Evolutionary conservation across 768 basidiomycete species (phyloP).

Genomic region (button mushroom (Agaricus bisporus)): DNA sequence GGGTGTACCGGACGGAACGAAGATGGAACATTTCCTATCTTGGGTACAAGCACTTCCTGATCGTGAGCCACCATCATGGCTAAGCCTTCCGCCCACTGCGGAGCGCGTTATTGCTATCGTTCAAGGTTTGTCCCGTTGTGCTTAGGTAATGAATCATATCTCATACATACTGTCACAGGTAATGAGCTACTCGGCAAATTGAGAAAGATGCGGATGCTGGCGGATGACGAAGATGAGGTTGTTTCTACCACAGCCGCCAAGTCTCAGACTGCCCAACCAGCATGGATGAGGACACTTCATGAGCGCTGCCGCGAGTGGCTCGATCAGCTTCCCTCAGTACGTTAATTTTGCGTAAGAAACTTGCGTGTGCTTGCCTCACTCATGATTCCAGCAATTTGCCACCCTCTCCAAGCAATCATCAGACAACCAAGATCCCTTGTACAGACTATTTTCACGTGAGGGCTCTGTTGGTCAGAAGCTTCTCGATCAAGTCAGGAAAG

Average conservation of each 20-base stretch:
- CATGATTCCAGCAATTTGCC: constrained; percentile 47
- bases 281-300: constrained; percentile 88
- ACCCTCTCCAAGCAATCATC: constrained; percentile 56
- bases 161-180: constrained; percentile 36
- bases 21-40: constrained; percentile 81
- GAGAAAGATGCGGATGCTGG: constrained; percentile 86
- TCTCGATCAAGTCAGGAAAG: constrained; percentile 71
- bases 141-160: not conserved
- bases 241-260: constrained; percentile 47
- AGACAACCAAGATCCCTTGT: constrained; percentile 79
- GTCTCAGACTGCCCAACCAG: constrained; percentile 67
- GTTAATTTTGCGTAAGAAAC: constrained; percentile 17
- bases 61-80: constrained; percentile 90
- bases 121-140: constrained; percentile 54
- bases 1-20: constrained; percentile 84
- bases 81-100: constrained; percentile 87
- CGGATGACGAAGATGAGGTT: constrained; percentile 85
- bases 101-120: constrained; percentile 88
- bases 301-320: constrained; percentile 87
- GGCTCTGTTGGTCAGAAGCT: constrained; percentile 74
- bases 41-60: constrained; percentile 92
- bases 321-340: constrained; percentile 64
- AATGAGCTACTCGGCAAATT: constrained; percentile 80
- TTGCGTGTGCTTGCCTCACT: not conserved
- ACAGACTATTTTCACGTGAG: constrained; percentile 86